phyloP scores from a whole-genome alignment of 768 basidiomycete genomes.

The Amanita thiersii region DNA sequence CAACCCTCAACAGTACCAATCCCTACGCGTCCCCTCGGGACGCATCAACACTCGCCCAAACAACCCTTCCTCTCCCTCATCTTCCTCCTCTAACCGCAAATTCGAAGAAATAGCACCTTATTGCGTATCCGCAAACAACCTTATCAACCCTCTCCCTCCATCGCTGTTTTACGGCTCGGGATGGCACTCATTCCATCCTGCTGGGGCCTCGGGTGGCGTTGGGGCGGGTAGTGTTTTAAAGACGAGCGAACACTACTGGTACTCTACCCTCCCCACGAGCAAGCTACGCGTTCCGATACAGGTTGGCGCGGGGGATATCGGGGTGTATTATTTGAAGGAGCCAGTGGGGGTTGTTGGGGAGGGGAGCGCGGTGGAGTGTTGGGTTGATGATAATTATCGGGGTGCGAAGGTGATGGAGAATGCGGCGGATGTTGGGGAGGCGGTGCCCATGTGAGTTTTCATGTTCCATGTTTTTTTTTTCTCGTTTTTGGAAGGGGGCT shows the following conservation, averaged over 20 bases:
- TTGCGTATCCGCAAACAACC: slow-evolving; percentile 95
- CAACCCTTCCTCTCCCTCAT: too few species aligned
- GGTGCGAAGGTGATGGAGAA: slow-evolving; percentile 79
- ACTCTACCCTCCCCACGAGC: slow-evolving; percentile 78
- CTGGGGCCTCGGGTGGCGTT: slow-evolving; percentile 16
- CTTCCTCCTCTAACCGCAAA: background rate
- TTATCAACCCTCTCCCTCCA: slow-evolving; percentile 94
- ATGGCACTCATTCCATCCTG: slow-evolving; percentile 76
- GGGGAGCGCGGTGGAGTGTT: slow-evolving; percentile 78
- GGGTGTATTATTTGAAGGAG: slow-evolving; percentile 82
- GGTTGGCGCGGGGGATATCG: slow-evolving; percentile 86
- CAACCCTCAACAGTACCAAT: slow-evolving; percentile 23
- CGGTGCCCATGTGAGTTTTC: slow-evolving; percentile 59
- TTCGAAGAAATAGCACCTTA: slow-evolving; percentile 87
- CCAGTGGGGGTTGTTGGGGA: slow-evolving; percentile 47
- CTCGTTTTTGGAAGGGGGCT: background rate
- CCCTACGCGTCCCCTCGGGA: slow-evolving; percentile 56
- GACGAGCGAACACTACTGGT: slow-evolving; percentile 82
- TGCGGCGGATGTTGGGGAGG: slow-evolving; percentile 52
- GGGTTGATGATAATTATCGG: slow-evolving; percentile 93
- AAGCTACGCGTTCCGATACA: slow-evolving; percentile 77
- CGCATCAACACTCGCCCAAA: slow-evolving; percentile 64
- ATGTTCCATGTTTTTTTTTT: slow-evolving; percentile 8
- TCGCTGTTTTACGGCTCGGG: slow-evolving; percentile 91
- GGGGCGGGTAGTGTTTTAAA: slow-evolving; percentile 33